A percentile compares a stretch with the other conserved stretches of the same genome.
phyloP scores from a whole-genome alignment of 176 grass and related monocot species.

The Urochloa ruziziensis region DNA sequence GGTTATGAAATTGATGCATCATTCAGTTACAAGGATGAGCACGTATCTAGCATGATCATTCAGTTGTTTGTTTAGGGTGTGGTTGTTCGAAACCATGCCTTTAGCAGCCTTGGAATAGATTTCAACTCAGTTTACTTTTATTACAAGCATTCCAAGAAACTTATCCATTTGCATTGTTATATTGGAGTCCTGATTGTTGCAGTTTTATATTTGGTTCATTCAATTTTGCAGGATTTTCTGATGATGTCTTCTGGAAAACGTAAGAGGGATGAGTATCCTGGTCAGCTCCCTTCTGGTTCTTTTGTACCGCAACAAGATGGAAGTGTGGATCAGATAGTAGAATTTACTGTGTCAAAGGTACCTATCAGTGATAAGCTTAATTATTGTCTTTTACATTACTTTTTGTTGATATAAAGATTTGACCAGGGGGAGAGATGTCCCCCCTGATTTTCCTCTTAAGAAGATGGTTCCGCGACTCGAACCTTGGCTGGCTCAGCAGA shows the following conservation, averaged over 20 bases:
- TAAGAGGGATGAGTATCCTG: constrained; percentile 88
- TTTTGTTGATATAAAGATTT: constrained; percentile 19
- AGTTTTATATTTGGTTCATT: constrained; percentile 15
- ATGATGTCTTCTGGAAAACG: constrained; percentile 85
- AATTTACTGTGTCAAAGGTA: constrained; percentile 62
- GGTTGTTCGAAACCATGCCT: neutral
- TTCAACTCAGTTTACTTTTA: neutral
- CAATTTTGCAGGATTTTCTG: constrained; percentile 68
- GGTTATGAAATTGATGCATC: neutral
- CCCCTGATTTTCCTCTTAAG: no score
- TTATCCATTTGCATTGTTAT: neutral
- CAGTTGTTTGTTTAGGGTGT: neutral
- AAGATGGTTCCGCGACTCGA: no score
- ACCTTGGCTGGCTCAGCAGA: no score
- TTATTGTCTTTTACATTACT: neutral
- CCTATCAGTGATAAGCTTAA: neutral
- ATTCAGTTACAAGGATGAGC: neutral
- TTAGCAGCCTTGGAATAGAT: no score
- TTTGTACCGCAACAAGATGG: constrained; percentile 98
- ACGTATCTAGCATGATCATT: neutral
- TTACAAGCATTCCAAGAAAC: neutral
- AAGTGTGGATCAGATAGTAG: constrained; percentile 60
- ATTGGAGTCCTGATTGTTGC: neutral
- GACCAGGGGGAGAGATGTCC: no score
- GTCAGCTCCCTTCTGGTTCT: constrained; percentile 65